Conservation (phyloP, 2,329 filamentous ascomycete species). For the Remersonia thermophila region DNA sequence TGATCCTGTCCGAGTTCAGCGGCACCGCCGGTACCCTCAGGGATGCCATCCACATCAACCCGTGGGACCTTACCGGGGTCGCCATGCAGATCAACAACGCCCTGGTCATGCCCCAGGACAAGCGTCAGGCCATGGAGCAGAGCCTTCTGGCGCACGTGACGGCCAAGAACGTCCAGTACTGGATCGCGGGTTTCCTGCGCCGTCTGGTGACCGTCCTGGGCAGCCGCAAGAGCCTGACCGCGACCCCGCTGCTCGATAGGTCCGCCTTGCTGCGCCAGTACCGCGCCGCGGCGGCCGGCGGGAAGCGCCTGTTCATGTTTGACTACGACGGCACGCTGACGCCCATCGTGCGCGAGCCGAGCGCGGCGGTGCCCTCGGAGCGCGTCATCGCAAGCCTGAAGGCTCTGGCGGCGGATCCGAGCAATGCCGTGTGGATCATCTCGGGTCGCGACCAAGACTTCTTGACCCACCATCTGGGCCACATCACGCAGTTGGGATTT, state of each 20-base stretch:
- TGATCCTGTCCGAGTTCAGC: slow-evolving; percentile 94
- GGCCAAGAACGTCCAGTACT: slow-evolving; percentile 72
- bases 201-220: slow-evolving; percentile 70
- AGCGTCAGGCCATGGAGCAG: slow-evolving; percentile 56
- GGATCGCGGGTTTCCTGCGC: slow-evolving; percentile 70
- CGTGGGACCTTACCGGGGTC: slow-evolving; percentile 80
- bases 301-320: slow-evolving; percentile 88
- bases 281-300: slow-evolving; percentile 39
- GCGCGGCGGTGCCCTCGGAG: slow-evolving; percentile 76
- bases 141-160: slow-evolving; percentile 75
- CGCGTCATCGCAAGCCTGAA: slow-evolving; percentile 70
- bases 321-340: slow-evolving; percentile 97
- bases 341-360: slow-evolving; percentile 85
- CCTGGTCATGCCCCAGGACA: slow-evolving; percentile 58
- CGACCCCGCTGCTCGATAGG: slow-evolving; percentile 73
- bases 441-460: slow-evolving; percentile 90
- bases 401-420: slow-evolving; percentile 63
- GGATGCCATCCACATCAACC: slow-evolving; percentile 90
- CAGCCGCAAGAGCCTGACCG: slow-evolving; percentile 59
- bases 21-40: slow-evolving; percentile 78
- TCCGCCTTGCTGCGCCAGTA: slow-evolving; percentile 62
- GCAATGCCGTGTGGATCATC: slow-evolving; percentile 96
- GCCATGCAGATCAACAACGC: slow-evolving; percentile 73
- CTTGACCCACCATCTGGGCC: slow-evolving; percentile 80
- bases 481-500: slow-evolving; percentile 79